Base-by-base conservation (phyloP, 371 early-diverging fungal genomes). In the Rhizopus delemar region DNA sequence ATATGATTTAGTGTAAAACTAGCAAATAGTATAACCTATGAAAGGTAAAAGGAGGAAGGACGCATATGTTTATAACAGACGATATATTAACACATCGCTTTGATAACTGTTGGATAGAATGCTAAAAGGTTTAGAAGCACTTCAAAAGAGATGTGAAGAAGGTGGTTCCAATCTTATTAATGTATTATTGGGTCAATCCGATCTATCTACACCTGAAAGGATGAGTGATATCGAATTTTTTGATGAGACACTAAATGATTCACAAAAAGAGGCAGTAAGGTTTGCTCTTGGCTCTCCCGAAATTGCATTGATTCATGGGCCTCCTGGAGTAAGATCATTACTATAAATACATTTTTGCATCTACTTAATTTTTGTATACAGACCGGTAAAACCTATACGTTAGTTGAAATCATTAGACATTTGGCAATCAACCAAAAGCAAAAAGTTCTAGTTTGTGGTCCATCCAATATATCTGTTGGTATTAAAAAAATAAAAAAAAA, bases 321-420 rank as follows among this genome's bases (percentile, higher is more conserved):
- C 94, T 31, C 93, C 94, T 12, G 93, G 93, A 22, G 62, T 66
- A 61, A 66, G 7, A 46, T 0, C 8, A 15, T 13, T 5, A 43
- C 12, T 39, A 32, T 31, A 31, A 4, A 16, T 38, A 2, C 6
- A 36, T 8, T 6, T 34, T 6, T 52, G 36, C 8, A 8, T 36
- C 36, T 36, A 11, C 6, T 36, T 36, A 36, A 39, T 48, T 3
- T 41, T 12, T 41, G 2, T 41, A 15, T 74, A 22, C 22, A 81
- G 78, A 93, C 97, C 6, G 98, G 98, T 15, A 98, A 98, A 73
- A 97, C 99, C 0, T 86, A 90, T 62, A 95, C 96, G 3, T 65
- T 96, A 5, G 87, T 96, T 3, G 94, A 94, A 67, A 83, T 97
- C 28, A 85, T 97, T 38, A 83, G 88, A 28, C 93, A 94, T 64